Evolutionary conservation across 345 rosid species (phyloP).

Genomic region (Lumnitzera racemosa): DNA sequence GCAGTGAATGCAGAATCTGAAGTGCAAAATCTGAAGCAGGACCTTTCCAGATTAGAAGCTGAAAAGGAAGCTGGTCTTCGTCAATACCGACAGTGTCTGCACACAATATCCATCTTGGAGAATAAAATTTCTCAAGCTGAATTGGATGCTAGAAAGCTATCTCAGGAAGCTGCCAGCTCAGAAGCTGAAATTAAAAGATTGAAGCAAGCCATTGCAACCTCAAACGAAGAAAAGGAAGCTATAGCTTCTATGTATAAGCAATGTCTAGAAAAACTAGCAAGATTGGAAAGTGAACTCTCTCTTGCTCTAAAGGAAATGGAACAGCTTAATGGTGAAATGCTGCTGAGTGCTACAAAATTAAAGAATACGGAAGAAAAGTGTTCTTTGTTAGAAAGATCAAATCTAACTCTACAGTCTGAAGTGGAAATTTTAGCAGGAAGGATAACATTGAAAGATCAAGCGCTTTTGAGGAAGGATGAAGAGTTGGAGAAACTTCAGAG

Average conservation of each 20-base stretch:
- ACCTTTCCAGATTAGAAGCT: constrained; percentile 41
- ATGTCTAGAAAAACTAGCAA: constrained; percentile 60
- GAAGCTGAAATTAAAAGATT: constrained; percentile 52
- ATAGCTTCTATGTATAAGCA: constrained; percentile 40
- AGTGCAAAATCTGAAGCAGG: constrained; percentile 47
- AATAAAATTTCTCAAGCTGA: constrained; percentile 52
- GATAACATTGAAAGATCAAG: constrained; percentile 57
- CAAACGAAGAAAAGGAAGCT: constrained; percentile 60
- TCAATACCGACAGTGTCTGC: constrained; percentile 54
- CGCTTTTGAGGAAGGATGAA: constrained; percentile 60
- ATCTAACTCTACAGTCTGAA: constrained; percentile 59
- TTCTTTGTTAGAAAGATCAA: constrained; percentile 50
- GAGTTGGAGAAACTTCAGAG: constrained; percentile 50
- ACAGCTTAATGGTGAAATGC: constrained; percentile 50
- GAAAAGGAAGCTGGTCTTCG: constrained; percentile 60
- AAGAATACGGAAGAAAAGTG: constrained; percentile 52
- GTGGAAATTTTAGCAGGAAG: constrained; percentile 49
- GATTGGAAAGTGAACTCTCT: constrained; percentile 54
- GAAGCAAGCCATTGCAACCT: constrained; percentile 43
- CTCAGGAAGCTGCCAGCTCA: constrained; percentile 43
- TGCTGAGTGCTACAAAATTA: constrained; percentile 41
- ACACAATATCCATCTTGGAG: constrained; percentile 54
- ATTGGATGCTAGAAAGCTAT: constrained; percentile 39
- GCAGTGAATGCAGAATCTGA: constrained; percentile 61
- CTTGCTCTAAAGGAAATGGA: constrained; percentile 43